Conservation (phyloP, 73 alveolate species). For the Paramecium pentaurelia region DNA sequence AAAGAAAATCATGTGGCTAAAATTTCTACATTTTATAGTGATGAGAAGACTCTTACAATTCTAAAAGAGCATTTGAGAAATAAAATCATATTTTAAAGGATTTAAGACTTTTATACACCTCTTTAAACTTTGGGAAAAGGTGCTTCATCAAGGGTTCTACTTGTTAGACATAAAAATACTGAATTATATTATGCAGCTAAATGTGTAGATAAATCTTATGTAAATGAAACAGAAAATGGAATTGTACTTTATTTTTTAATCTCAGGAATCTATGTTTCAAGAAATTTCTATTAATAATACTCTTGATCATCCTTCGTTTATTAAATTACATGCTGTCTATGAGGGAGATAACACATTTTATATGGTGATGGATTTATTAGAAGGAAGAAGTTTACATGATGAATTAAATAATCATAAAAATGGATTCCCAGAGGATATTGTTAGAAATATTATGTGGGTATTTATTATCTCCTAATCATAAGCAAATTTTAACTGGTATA, state of each 20-base stretch:
- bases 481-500: slow-evolving; percentile 44
- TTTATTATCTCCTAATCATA: slow-evolving; percentile 41
- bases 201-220: slow-evolving; percentile 56
- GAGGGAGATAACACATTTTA: slow-evolving; percentile 62
- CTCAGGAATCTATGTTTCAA: slow-evolving; percentile 46
- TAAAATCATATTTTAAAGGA: slow-evolving; percentile 38
- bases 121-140: slow-evolving; percentile 34
- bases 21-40: neutral
- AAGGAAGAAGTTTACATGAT: slow-evolving; percentile 60
- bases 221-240: slow-evolving; percentile 60
- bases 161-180: slow-evolving; percentile 51
- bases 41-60: neutral
- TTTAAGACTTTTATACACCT: slow-evolving; percentile 33
- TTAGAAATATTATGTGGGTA: slow-evolving; percentile 46
- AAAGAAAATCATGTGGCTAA: slow-evolving; percentile 34
- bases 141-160: slow-evolving; percentile 38
- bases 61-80: slow-evolving; percentile 39
- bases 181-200: slow-evolving; percentile 59
- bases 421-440: slow-evolving; percentile 57
- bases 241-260: neutral
- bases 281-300: slow-evolving; percentile 44
- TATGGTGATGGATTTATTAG: slow-evolving; percentile 58
- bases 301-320: slow-evolving; percentile 54
- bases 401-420: slow-evolving; percentile 56
- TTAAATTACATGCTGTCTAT: slow-evolving; percentile 56